Percentiles rank a stretch among this genome's conserved stretches.
phyloP scores from a whole-genome alignment of 1,284 basidiomycete genomes.

The Cryptococcus deneoformans region DNA sequence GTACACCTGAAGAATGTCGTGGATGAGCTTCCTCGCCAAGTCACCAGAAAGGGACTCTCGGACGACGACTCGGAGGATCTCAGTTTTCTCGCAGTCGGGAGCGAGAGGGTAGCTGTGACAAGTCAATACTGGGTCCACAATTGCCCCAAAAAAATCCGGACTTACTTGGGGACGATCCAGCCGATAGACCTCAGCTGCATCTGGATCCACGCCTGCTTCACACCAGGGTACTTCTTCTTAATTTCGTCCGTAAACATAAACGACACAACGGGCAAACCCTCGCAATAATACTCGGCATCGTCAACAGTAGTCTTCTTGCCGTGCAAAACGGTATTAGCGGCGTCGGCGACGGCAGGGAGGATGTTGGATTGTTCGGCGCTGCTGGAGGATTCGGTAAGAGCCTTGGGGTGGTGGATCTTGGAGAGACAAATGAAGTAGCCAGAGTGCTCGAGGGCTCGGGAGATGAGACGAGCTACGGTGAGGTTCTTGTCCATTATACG shows the following conservation, averaged over 20 bases:
- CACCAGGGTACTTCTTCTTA: constrained; percentile 63
- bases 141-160: background rate
- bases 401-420: constrained; percentile 50
- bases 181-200: constrained; percentile 43
- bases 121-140: constrained; percentile 6
- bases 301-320: constrained; percentile 19
- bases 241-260: constrained; percentile 86
- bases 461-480: constrained; percentile 78
- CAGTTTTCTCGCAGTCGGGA: constrained; percentile 62
- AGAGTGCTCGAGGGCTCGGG: constrained; percentile 77
- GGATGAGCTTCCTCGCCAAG: constrained; percentile 36
- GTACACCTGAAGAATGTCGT: constrained; percentile 40
- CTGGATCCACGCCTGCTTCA: constrained; percentile 89
- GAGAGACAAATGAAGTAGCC: constrained; percentile 64
- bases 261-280: constrained; percentile 81
- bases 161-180: constrained; percentile 71
- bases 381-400: background rate
- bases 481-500: constrained; percentile 67
- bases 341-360: constrained; percentile 14
- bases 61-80: constrained; percentile 84
- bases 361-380: constrained; percentile 6
- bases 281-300: constrained; percentile 35
- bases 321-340: constrained; percentile 20
- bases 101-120: constrained; percentile 64
- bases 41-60: constrained; percentile 58